A percentile compares a stretch with the other conserved stretches of the same genome.
Conservation (phyloP, 306 rosid genomes). For the Morella rubra region DNA sequence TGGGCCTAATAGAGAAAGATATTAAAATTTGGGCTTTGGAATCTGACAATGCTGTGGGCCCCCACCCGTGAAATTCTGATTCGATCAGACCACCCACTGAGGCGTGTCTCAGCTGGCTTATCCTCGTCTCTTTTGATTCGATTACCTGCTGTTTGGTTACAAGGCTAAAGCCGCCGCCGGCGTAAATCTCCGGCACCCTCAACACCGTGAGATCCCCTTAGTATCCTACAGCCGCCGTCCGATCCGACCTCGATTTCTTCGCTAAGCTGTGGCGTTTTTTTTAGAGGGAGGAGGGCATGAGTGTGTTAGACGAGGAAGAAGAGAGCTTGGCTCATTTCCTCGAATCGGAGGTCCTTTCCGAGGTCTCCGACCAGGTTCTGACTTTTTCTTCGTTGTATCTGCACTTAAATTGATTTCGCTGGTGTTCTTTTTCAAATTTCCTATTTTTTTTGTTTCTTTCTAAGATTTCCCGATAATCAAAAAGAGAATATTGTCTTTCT, state of each 20-base stretch:
- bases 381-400: neutral
- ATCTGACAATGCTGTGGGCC: slow-evolving; percentile 29
- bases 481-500: too few relatives aligned
- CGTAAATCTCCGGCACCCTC: slow-evolving; percentile 29
- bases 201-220: neutral
- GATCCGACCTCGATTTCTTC: neutral
- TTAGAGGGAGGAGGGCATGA: slow-evolving; percentile 27
- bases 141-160: neutral
- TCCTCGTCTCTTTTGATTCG: neutral
- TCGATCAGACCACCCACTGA: slow-evolving; percentile 26
- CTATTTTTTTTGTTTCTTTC: neutral
- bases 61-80: slow-evolving; percentile 28
- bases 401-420: neutral
- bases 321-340: slow-evolving; percentile 71
- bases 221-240: too few relatives aligned
- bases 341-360: slow-evolving; percentile 81
- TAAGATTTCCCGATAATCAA: neutral
- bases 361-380: slow-evolving; percentile 62
- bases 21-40: neutral
- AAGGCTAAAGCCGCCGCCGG: slow-evolving; percentile 16
- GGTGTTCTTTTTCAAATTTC: neutral
- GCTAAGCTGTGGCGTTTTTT: neutral
- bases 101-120: slow-evolving; percentile 3
- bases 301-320: slow-evolving; percentile 75
- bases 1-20: too few relatives aligned